Conservation (phyloP, 768 basidiomycete genomes). For the Naematelia encephala region DNA sequence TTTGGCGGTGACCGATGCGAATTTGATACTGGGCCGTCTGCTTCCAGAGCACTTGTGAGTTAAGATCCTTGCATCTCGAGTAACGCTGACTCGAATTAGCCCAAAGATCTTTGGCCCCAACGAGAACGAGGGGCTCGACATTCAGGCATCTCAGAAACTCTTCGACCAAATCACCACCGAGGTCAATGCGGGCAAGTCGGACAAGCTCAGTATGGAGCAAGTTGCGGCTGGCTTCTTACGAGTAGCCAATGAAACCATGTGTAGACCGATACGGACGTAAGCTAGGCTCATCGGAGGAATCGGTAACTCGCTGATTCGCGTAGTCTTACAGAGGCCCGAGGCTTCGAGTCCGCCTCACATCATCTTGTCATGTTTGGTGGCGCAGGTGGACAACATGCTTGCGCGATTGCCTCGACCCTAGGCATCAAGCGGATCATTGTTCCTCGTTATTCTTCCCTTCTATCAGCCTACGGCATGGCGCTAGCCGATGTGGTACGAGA, state of each 20-base stretch:
- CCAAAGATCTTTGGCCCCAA: conserved; percentile 91
- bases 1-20: conserved; percentile 53
- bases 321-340: conserved; percentile 76
- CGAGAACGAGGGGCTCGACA: conserved; percentile 79
- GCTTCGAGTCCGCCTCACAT: conserved; percentile 76
- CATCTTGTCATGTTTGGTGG: conserved; percentile 51
- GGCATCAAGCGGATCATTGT: conserved; percentile 32
- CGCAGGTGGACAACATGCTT: conserved; percentile 49
- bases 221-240: conserved; percentile 92
- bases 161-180: conserved; percentile 68
- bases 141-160: conserved; percentile 62
- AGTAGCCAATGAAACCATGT: conserved; percentile 96
- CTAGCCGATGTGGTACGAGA: conserved; percentile 52
- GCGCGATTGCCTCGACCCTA: conserved; percentile 37
- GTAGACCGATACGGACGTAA: conserved; percentile 76
- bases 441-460: conserved; percentile 37
- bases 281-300: neutral
- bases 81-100: conserved; percentile 4
- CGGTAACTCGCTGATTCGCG: neutral
- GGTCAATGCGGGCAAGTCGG: conserved; percentile 65
- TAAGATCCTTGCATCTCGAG: conserved; percentile 54
- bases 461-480: conserved; percentile 43
- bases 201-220: conserved; percentile 66
- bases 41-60: conserved; percentile 64
- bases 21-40: conserved; percentile 39